These are phyloP conservation scores for Torulaspora delbrueckii DNA, from an alignment of 805 yeast genomes.

Conservation along the genomic window DNA sequence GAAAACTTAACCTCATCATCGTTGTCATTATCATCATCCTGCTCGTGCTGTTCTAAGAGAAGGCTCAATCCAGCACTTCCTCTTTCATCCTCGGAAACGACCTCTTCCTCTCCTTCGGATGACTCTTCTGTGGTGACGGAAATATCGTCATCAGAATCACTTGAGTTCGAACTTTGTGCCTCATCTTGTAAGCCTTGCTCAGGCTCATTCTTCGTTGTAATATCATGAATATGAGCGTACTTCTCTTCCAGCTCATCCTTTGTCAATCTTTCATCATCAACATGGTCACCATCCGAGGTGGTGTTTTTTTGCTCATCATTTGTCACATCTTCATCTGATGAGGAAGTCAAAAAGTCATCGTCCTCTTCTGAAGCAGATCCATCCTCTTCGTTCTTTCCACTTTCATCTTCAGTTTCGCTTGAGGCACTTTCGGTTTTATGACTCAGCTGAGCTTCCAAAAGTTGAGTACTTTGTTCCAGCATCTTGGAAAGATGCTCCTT, in stretches of 20 bases:
- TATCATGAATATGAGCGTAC: conserved; percentile 33
- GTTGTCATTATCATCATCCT: conserved; percentile 1
- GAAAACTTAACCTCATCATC: background rate
- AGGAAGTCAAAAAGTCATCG: conserved; percentile 13
- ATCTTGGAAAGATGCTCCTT: conserved; percentile 83
- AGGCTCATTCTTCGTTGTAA: background rate
- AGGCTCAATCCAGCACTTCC: conserved; percentile 6
- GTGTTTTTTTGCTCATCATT: conserved; percentile 31
- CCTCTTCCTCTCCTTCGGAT: conserved; percentile 3
- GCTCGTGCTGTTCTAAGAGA: background rate
- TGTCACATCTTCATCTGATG: conserved; percentile 12
- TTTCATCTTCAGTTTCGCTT: conserved; percentile 11
- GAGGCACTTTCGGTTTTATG: conserved; percentile 32
- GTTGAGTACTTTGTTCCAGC: conserved; percentile 84
- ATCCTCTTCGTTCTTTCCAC: conserved; percentile 16
- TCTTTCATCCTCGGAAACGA: background rate
- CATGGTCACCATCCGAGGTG: conserved; percentile 5
- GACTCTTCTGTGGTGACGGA: conserved; percentile 25
- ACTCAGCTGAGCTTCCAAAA: conserved; percentile 77
- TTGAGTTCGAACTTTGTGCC: background rate
- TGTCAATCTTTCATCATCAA: conserved; percentile 31
- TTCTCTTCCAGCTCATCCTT: conserved; percentile 43
- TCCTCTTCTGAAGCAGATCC: conserved; percentile 14
- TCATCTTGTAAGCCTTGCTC: too few relatives aligned
- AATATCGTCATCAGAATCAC: conserved; percentile 9